These are phyloP conservation scores for Psilocybe tampanensis DNA, from an alignment of 768 basidiomycete species.

Conservation along the genomic window DNA sequence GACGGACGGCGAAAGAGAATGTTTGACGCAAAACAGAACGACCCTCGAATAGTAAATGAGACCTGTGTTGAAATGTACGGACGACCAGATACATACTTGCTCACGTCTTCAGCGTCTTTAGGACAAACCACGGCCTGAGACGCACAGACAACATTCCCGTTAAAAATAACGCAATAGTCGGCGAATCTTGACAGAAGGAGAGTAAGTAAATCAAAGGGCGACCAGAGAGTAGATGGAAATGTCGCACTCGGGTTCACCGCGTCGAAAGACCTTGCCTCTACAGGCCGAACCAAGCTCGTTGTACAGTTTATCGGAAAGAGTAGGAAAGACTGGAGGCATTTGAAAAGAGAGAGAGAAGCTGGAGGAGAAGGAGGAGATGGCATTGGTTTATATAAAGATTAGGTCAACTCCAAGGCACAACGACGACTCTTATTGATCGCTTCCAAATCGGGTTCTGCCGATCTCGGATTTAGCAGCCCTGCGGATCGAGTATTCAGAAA, in stretches of 20 bases:
- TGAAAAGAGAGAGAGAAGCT: background rate
- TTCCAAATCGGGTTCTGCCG: constrained; percentile 5
- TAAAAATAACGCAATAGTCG: constrained; percentile 65
- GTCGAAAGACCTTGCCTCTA: constrained; percentile 49
- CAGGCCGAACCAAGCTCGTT: constrained; percentile 48
- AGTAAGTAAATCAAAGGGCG: background rate
- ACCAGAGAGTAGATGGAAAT: background rate
- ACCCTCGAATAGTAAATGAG: constrained; percentile 42
- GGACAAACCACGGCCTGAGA: constrained; percentile 74
- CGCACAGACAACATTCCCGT: constrained; percentile 66
- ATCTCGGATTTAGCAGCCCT: constrained; percentile 8
- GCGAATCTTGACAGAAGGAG: constrained; percentile 36
- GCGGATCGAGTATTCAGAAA: no score
- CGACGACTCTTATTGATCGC: background rate
- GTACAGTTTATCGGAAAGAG: constrained; percentile 38
- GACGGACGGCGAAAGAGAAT: constrained; percentile 73
- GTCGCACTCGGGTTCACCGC: constrained; percentile 42
- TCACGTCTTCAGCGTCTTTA: constrained; percentile 78
- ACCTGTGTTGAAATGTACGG: background rate
- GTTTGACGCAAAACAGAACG: constrained; percentile 72
- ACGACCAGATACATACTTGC: constrained; percentile 54
- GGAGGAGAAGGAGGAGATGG: background rate
- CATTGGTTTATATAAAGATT: background rate
- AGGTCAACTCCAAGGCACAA: constrained; percentile 4
- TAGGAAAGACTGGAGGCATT: constrained; percentile 18